Evolutionary conservation across 208 protist genomes (phyloP).

Genomic region (Tritrichomonas musculus): DNA sequence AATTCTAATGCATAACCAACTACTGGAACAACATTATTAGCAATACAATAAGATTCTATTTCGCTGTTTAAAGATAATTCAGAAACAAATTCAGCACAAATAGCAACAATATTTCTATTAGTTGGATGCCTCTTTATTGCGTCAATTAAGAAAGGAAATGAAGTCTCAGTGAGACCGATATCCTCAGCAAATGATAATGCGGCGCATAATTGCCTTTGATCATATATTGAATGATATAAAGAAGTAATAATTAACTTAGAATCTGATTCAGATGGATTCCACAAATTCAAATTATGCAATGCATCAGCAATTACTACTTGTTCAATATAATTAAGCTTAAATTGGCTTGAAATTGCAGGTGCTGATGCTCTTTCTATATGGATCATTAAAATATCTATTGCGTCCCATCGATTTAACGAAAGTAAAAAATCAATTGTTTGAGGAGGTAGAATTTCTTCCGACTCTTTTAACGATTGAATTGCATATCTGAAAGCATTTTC

Average conservation of each 20-base stretch:
- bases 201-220: not conserved
- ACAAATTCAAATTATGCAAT: not conserved
- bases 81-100: not conserved
- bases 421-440: not conserved
- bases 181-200: not conserved
- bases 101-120: not conserved
- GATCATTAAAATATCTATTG: not conserved
- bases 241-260: not conserved
- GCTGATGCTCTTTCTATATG: not conserved
- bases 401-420: not conserved
- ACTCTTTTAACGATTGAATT: not conserved
- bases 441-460: not conserved
- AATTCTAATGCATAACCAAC: not conserved
- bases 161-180: not conserved
- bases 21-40: not conserved
- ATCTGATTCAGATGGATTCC: not conserved
- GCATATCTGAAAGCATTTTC: slow-evolving; percentile 11
- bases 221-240: not conserved
- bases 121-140: not conserved
- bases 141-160: not conserved
- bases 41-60: not conserved
- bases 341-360: not conserved
- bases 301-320: not conserved
- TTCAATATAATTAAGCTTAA: not conserved
- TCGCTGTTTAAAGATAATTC: not conserved